Conservation (phyloP, 495 filamentous ascomycete species). For the Margaritispora aquatica region DNA sequence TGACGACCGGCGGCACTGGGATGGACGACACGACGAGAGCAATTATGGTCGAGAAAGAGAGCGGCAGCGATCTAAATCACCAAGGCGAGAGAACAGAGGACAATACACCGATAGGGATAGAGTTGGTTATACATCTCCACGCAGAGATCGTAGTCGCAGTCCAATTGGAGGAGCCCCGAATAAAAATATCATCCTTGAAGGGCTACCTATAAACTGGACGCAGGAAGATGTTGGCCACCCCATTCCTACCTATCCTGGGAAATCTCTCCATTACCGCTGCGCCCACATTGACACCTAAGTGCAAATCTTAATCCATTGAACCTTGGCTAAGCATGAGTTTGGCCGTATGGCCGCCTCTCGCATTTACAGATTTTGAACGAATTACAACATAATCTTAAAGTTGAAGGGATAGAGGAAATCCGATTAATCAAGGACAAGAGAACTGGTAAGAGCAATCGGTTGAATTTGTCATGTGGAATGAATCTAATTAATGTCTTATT, state of each 20-base stretch:
- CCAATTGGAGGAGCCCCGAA: conserved; percentile 34
- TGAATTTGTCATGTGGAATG: not conserved
- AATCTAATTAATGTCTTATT: conserved; percentile 6
- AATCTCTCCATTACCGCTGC: conserved; percentile 13
- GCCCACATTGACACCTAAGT: conserved; percentile 20
- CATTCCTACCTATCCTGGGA: conserved; percentile 29
- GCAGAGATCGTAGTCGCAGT: conserved; percentile 37
- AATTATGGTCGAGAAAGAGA: conserved; percentile 25
- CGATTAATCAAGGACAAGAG: conserved; percentile 60
- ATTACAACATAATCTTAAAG: conserved; percentile 50
- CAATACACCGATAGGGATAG: conserved; percentile 50
- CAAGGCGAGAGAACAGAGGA: conserved; percentile 24
- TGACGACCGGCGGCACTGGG: conserved; percentile 10
- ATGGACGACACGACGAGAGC: conserved; percentile 21
- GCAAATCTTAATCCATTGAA: conserved; percentile 23
- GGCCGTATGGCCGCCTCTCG: conserved; percentile 28
- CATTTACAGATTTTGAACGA: conserved; percentile 55
- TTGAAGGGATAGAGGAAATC: conserved; percentile 55
- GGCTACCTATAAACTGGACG: conserved; percentile 47
- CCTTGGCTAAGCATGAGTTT: conserved; percentile 40
- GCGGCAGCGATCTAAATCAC: conserved; percentile 21
- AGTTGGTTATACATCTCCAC: conserved; percentile 48
- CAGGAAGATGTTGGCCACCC: conserved; percentile 57
- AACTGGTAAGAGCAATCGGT: conserved; percentile 45
- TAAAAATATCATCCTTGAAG: conserved; percentile 56